Evolutionary conservation across 1,284 basidiomycete species (phyloP).

Genomic region (Cutaneotrichosporon daszewskae): DNA sequence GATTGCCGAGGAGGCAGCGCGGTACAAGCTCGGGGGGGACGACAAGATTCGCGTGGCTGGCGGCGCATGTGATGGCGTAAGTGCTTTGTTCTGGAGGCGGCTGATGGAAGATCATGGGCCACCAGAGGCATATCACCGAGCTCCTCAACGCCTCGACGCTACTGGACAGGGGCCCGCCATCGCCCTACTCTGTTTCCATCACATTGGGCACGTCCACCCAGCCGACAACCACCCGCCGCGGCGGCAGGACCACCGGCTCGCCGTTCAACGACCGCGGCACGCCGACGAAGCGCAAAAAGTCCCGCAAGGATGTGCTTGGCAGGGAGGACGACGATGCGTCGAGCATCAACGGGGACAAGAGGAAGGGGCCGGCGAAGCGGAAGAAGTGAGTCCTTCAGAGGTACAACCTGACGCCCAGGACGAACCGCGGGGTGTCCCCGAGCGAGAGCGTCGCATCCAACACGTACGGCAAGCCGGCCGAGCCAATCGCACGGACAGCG

Average conservation of each 20-base stretch:
- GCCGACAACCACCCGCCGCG: constrained; percentile 44
- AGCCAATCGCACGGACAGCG: constrained; percentile 33
- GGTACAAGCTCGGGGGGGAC: constrained; percentile 91
- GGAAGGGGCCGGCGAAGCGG: constrained; percentile 31
- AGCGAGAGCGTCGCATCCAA: constrained; percentile 40
- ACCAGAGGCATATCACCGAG: constrained; percentile 60
- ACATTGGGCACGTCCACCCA: constrained; percentile 58
- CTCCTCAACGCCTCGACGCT: constrained; percentile 42
- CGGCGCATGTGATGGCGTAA: constrained; percentile 78
- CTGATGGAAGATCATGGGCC: constrained; percentile 56
- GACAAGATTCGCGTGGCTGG: constrained; percentile 98
- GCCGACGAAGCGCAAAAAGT: constrained; percentile 41
- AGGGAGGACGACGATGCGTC: constrained; percentile 43
- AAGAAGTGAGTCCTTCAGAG: constrained; percentile 31
- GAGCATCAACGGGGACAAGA: constrained; percentile 33
- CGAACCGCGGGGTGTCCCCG: constrained; percentile 36
- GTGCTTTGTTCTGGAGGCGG: constrained; percentile 16
- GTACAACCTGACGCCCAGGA: constrained; percentile 5
- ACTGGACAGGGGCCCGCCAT: constrained; percentile 51
- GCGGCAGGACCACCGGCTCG: constrained; percentile 37
- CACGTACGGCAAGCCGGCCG: constrained; percentile 29
- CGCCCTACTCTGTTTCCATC: constrained; percentile 55
- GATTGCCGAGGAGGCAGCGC: constrained; percentile 85
- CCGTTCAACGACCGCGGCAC: constrained; percentile 31
- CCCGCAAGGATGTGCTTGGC: constrained; percentile 20